Evolutionary conservation across 1,284 basidiomycete genomes (phyloP), one percentile per base, ranked within the genome.

Genomic region (Trichosporon sp.): DNA sequence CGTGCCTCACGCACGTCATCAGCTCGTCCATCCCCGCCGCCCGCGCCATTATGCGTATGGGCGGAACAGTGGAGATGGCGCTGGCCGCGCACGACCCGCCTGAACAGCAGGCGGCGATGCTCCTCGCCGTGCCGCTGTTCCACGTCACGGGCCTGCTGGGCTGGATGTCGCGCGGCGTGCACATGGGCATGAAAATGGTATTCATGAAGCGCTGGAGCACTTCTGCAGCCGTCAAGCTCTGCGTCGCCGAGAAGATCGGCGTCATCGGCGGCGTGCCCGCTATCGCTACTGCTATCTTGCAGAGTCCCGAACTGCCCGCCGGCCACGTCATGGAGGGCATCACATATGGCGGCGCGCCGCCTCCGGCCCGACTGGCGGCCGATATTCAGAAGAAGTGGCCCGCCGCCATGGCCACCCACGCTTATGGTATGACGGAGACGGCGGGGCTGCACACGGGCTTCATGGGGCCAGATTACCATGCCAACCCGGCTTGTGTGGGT

Each of bases 361-460:
- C 80, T 0, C 77, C 78, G 16, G 76, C 76, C 51, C 72, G 79
- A 32, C 75, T 82, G 7, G 78, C 79, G 0, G 71, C 63, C 11
- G 79, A 82, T 65, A 76, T 81, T 16, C 75, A 75, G 38, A 65
- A 68, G 11, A 72, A 76, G 68, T 82, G 78, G 78, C 81, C 82
- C 0, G 78, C 74, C 37, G 76, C 66, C 1, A 12, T 67, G 1
- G 51, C 70, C 40, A 61, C 70, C 4, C 80, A 82, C 67, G 82
- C 79, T 1, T 83, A 81, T 54, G 82, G 82, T 3, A 71, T 83
- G 77, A 81, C 80, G 0, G 82, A 83, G 76, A 81, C 81, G 2
- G 80, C 80, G 21, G 80, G 79, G 0, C 77, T 80, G 72, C 78
- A 80, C 26, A 78, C 76, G 38, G 78, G 76, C 1, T 67, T 81